Percentiles rank a stretch among this genome's conserved stretches.
Conservation (phyloP, 2,329 filamentous ascomycete species). For the Neofusicoccum ribis region DNA sequence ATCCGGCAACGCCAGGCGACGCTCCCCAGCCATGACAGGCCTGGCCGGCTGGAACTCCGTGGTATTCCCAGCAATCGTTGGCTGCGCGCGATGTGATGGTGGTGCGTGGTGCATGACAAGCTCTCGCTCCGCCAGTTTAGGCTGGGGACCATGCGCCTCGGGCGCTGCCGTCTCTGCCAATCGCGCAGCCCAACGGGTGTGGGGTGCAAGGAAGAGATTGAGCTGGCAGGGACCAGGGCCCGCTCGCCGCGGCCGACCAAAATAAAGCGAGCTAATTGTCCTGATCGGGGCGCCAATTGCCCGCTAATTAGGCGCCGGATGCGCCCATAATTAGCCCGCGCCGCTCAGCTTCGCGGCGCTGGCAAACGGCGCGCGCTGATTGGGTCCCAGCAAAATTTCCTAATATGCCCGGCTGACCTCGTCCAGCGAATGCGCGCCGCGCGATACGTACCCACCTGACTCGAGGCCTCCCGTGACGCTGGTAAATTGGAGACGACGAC, state of each 20-base stretch:
- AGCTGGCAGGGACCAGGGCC: constrained; percentile 15
- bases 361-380: not conserved
- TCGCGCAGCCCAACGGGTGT: constrained; percentile 16
- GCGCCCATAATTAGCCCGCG: constrained; percentile 7
- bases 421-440: not conserved
- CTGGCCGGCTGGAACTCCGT: not conserved
- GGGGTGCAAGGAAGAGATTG: constrained; percentile 18
- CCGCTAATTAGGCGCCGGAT: not conserved
- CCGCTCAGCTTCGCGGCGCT: not conserved
- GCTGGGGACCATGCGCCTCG: constrained; percentile 20
- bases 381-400: constrained; percentile 14
- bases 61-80: constrained; percentile 4
- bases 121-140: constrained; percentile 27
- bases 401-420: constrained; percentile 19
- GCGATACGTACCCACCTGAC: constrained; percentile 16
- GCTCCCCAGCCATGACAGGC: constrained; percentile 14
- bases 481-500: constrained; percentile 15
- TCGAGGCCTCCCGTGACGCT: constrained; percentile 12
- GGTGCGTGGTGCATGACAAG: constrained; percentile 34
- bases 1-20: constrained; percentile 36
- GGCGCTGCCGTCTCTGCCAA: constrained; percentile 19
- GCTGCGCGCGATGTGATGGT: constrained; percentile 16
- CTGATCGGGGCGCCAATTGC: not conserved
- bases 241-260: not conserved
- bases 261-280: constrained; percentile 8